Evolutionary conservation across 352 stramenopile species (phyloP).

Genomic region (Globisporangium apiculatum): DNA sequence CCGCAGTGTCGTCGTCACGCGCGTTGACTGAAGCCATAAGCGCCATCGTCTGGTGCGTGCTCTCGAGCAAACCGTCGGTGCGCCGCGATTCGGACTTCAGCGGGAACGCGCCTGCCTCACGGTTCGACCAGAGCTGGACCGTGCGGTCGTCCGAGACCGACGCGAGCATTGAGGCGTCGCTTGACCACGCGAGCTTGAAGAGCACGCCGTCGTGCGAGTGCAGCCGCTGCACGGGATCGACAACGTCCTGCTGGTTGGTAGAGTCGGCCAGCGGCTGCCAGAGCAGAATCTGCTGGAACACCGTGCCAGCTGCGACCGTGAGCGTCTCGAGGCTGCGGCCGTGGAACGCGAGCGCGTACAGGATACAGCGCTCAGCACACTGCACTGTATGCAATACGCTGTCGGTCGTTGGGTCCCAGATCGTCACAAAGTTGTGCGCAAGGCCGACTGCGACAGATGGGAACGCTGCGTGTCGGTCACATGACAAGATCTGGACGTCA

Average conservation of each 20-base stretch:
- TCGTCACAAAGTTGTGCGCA: slow-evolving; percentile 80
- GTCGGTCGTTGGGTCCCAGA: slow-evolving; percentile 49
- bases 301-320: slow-evolving; percentile 72
- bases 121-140: slow-evolving; percentile 73
- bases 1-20: neutral
- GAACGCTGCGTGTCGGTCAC: slow-evolving; percentile 8
- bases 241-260: slow-evolving; percentile 6
- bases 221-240: slow-evolving; percentile 46
- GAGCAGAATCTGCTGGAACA: slow-evolving; percentile 84
- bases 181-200: slow-evolving; percentile 79
- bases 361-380: slow-evolving; percentile 73
- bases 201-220: slow-evolving; percentile 81
- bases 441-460: slow-evolving; percentile 55
- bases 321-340: slow-evolving; percentile 50
- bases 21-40: slow-evolving; percentile 7
- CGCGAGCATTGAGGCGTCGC: slow-evolving; percentile 50
- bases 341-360: slow-evolving; percentile 79
- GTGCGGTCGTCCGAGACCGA: slow-evolving; percentile 85
- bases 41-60: slow-evolving; percentile 6
- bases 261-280: slow-evolving; percentile 38
- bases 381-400: slow-evolving; percentile 47
- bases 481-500: slow-evolving; percentile 57
- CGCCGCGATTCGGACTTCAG: neutral
- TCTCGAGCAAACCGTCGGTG: slow-evolving; percentile 8
- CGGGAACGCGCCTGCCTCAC: slow-evolving; percentile 7